Conservation (phyloP, 176 grass and related monocot species). For the Panicum miliaceum region DNA sequence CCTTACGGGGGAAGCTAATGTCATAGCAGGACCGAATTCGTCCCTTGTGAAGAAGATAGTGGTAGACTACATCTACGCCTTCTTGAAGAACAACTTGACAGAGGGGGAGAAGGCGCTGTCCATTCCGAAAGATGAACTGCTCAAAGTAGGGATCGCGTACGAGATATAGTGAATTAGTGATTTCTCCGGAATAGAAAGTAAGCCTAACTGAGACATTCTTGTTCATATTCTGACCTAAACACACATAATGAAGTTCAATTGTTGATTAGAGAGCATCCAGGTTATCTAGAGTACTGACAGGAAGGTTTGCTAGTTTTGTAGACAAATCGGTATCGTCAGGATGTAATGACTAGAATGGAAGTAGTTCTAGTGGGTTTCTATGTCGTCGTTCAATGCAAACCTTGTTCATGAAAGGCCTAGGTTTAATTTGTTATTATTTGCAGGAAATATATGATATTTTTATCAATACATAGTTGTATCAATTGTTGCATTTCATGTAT, state of each 20-base stretch:
- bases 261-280: not conserved
- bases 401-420: not conserved
- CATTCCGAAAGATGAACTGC: slow-evolving; percentile 62
- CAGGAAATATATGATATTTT: not conserved
- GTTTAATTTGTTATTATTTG: not conserved
- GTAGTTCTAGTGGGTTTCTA: not conserved
- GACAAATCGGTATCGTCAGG: not conserved
- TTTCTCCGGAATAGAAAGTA: not conserved
- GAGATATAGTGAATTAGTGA: slow-evolving; percentile 61
- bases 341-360: not conserved
- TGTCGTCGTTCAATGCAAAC: not conserved
- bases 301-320: not conserved
- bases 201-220: slow-evolving; percentile 15
- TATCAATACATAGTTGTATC: not conserved
- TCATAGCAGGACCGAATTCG: slow-evolving; percentile 44
- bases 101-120: slow-evolving; percentile 47
- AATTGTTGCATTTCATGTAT: not conserved
- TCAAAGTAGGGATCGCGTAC: slow-evolving; percentile 80
- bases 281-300: not conserved
- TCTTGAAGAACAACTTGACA: slow-evolving; percentile 64
- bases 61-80: slow-evolving; percentile 63
- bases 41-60: slow-evolving; percentile 52
- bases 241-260: slow-evolving; percentile 1
- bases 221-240: slow-evolving; percentile 33
- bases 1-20: slow-evolving; percentile 59